These are phyloP conservation scores for Paecilomyces dactylethromorphus DNA, from an alignment of 2,329 filamentous ascomycete genomes.

Conservation along the genomic window DNA sequence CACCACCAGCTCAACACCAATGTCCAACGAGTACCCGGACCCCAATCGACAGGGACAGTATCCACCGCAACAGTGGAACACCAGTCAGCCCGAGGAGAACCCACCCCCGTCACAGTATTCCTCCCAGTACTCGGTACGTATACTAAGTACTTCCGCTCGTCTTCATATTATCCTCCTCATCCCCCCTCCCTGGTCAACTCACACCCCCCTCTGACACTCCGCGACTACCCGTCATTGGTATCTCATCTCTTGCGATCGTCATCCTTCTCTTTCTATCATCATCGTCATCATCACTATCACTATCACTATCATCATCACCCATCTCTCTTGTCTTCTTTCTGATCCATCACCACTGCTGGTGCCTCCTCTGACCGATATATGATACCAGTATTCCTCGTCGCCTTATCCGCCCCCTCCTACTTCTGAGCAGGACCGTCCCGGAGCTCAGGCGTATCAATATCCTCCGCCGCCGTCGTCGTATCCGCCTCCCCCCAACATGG, in stretches of 20 bases:
- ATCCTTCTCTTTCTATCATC: too few species aligned
- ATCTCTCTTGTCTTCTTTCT: slow-evolving; percentile 1
- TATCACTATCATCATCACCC: neutral
- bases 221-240: neutral
- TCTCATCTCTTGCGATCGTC: too few species aligned
- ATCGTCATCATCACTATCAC: neutral
- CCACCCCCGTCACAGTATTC: slow-evolving; percentile 28
- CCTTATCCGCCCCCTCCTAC: slow-evolving; percentile 22
- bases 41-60: slow-evolving; percentile 41
- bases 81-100: slow-evolving; percentile 32
- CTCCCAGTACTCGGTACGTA: slow-evolving; percentile 34
- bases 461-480: slow-evolving; percentile 27
- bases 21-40: slow-evolving; percentile 36
- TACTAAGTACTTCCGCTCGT: slow-evolving; percentile 7
- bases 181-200: neutral
- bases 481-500: slow-evolving; percentile 32
- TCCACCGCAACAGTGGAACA: slow-evolving; percentile 36
- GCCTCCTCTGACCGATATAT: slow-evolving; percentile 2
- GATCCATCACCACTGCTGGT: neutral
- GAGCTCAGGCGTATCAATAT: slow-evolving; percentile 21
- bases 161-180: slow-evolving; percentile 9
- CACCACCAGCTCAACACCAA: slow-evolving; percentile 21
- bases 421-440: slow-evolving; percentile 5
- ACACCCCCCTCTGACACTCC: slow-evolving; percentile 1
- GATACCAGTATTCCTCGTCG: slow-evolving; percentile 22